A percentile compares a stretch with the other conserved stretches of the same genome.
Conservation (phyloP, 345 rosid species). For the Anastatica hierochuntica region DNA sequence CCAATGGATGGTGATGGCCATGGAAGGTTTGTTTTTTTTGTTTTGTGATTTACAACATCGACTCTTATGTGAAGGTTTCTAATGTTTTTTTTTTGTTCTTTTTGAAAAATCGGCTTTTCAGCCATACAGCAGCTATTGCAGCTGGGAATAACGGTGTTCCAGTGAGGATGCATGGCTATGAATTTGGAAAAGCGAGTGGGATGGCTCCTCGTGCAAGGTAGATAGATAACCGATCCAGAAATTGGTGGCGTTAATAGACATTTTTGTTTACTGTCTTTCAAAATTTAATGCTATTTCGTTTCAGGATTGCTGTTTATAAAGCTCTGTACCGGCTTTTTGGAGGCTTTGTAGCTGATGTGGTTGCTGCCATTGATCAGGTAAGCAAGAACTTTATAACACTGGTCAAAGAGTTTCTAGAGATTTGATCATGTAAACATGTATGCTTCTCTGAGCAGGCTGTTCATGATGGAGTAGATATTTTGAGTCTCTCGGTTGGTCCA, state of each 20-base stretch:
- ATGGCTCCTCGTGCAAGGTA: slow-evolving; percentile 99
- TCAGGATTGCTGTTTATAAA: slow-evolving; percentile 90
- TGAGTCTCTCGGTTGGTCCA: slow-evolving; percentile 94
- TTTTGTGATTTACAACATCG: not conserved
- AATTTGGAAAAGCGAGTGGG: slow-evolving; percentile 98
- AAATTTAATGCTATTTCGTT: slow-evolving; percentile 1
- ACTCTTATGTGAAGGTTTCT: not conserved
- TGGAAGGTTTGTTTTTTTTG: slow-evolving; percentile 82
- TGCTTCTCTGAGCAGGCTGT: slow-evolving; percentile 65
- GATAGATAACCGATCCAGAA: not conserved
- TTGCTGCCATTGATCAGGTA: slow-evolving; percentile 99
- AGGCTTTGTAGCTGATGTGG: slow-evolving; percentile 95
- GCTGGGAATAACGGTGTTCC: slow-evolving; percentile 99
- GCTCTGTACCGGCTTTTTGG: slow-evolving; percentile 95
- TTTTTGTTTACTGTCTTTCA: not conserved
- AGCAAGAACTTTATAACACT: not conserved
- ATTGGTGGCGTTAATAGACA: not conserved
- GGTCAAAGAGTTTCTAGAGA: not conserved
- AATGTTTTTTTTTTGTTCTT: slow-evolving; percentile 14
- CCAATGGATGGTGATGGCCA: slow-evolving; percentile 99
- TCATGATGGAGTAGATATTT: slow-evolving; percentile 94
- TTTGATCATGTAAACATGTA: not conserved
- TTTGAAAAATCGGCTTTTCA: slow-evolving; percentile 22
- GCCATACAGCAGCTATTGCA: slow-evolving; percentile 98
- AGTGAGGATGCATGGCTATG: slow-evolving; percentile 85